These are phyloP conservation scores for Solanum paucissectum DNA, from an alignment of 257 asterid genomes.

Conservation along the genomic window DNA sequence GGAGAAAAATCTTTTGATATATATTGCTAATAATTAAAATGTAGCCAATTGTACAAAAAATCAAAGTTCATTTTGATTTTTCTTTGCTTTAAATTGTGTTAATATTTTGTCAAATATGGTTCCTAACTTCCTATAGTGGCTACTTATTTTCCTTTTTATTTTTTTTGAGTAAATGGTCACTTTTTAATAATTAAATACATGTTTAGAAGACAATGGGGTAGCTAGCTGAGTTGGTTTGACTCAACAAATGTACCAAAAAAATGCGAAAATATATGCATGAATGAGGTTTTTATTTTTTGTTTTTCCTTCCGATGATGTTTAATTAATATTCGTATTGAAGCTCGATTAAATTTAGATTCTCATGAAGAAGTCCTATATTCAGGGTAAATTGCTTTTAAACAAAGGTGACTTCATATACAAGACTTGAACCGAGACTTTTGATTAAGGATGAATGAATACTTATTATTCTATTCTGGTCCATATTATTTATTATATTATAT, in stretches of 20 bases:
- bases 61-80: neutral
- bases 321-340: neutral
- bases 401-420: neutral
- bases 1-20: neutral
- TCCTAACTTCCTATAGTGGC: neutral
- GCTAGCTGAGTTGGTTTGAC: neutral
- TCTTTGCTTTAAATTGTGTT: neutral
- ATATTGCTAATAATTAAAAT: no score
- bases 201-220: neutral
- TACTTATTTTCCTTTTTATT: no score
- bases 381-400: neutral
- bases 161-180: neutral
- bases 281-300: neutral
- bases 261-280: neutral
- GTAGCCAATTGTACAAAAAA: neutral
- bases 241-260: neutral
- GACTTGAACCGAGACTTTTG: neutral
- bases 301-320: neutral
- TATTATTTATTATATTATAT: no score
- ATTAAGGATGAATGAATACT: neutral
- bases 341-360: neutral
- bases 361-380: neutral
- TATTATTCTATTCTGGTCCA: neutral
- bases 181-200: no score
- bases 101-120: neutral